Evolutionary conservation across 1,284 basidiomycete genomes (phyloP).

Genomic region (Tetrapyrgos nigripes): DNA sequence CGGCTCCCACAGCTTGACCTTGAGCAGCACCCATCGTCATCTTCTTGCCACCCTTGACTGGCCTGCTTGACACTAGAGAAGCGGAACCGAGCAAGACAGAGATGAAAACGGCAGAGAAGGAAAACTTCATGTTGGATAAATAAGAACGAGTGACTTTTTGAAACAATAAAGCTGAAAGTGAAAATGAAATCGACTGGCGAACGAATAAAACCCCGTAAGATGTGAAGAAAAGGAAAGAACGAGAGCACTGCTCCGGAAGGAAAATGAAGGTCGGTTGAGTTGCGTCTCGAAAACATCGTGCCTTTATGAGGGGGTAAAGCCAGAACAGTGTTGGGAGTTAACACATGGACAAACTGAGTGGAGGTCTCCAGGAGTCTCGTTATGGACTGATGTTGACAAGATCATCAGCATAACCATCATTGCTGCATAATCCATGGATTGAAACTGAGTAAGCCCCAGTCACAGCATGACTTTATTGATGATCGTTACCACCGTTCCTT

Average conservation of each 20-base stretch:
- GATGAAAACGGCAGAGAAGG: conserved; percentile 3
- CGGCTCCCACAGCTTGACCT: conserved; percentile 10
- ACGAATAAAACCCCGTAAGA: too few relatives aligned
- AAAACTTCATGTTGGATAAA: conserved; percentile 9
- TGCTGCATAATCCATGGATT: too few relatives aligned
- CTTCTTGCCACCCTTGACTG: conserved; percentile 4
- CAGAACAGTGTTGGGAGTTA: too few relatives aligned
- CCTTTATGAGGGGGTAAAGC: too few relatives aligned
- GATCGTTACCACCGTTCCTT: too few relatives aligned
- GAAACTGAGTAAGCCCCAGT: too few relatives aligned
- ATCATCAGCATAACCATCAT: too few relatives aligned
- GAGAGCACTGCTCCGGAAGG: conserved; percentile 7
- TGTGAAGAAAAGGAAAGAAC: neutral
- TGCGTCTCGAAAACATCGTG: too few relatives aligned
- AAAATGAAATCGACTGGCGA: conserved; percentile 5
- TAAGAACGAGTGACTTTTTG: neutral
- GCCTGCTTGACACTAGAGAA: conserved; percentile 3
- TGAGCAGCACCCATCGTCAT: conserved; percentile 3
- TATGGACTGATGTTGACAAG: too few relatives aligned
- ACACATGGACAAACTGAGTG: too few relatives aligned
- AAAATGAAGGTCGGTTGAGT: neutral
- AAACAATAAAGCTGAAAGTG: neutral
- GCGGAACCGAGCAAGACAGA: neutral
- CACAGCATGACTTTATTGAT: too few relatives aligned
- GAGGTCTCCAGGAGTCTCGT: too few relatives aligned